Conservation (phyloP, 768 basidiomycete species). For the Rhodotorula paludigena region DNA sequence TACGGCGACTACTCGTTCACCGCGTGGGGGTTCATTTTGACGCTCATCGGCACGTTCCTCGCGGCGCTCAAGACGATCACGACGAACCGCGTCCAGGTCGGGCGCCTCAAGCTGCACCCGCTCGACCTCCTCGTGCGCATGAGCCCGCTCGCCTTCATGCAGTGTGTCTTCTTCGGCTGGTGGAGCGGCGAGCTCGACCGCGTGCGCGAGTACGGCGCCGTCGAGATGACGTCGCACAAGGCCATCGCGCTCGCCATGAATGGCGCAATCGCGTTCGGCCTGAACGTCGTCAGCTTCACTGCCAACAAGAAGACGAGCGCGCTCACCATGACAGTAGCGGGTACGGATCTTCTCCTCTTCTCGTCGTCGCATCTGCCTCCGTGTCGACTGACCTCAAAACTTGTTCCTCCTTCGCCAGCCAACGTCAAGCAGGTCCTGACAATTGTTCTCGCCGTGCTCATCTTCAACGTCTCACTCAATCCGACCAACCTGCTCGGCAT, state of each 20-base stretch:
- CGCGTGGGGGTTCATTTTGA: conserved; percentile 72
- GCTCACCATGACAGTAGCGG: conserved; percentile 83
- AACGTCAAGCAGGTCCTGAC: conserved; percentile 44
- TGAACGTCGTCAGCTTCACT: conserved; percentile 91
- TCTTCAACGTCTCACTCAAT: conserved; percentile 80
- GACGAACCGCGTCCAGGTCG: conserved; percentile 63
- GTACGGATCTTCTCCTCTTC: conserved; percentile 46
- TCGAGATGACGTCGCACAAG: conserved; percentile 53
- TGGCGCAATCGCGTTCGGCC: conserved; percentile 78
- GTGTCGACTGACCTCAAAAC: too few relatives aligned
- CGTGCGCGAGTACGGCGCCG: conserved; percentile 55
- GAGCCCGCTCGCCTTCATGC: conserved; percentile 83
- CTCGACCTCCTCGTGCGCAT: conserved; percentile 83
- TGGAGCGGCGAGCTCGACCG: conserved; percentile 71
- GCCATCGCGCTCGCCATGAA: conserved; percentile 64
- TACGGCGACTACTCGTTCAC: conserved; percentile 90
- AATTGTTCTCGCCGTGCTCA: conserved; percentile 56
- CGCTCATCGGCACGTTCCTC: conserved; percentile 80
- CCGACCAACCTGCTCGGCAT: conserved; percentile 77
- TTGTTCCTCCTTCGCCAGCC: not conserved
- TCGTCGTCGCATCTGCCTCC: not conserved
- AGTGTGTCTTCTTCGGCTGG: conserved; percentile 73
- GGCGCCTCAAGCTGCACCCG: conserved; percentile 57
- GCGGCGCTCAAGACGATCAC: conserved; percentile 90
- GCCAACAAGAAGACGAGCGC: conserved; percentile 91